These are phyloP conservation scores for Trypanosoma cruzi DNA, from an alignment of 208 protist species.

Conservation along the genomic window DNA sequence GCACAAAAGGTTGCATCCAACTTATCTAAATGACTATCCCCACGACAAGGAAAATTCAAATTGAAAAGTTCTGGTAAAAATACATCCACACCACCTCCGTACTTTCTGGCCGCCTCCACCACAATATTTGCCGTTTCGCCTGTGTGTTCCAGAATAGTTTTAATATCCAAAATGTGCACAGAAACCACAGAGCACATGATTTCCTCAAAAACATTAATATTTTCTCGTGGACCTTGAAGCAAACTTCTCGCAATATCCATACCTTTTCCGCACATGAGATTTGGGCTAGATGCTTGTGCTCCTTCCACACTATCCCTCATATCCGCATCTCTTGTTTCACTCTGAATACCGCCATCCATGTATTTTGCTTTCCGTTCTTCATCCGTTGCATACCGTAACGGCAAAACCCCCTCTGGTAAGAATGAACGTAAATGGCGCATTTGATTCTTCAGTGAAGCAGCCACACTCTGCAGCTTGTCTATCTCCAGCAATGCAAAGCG, in stretches of 20 bases:
- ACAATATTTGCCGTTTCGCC: slow-evolving; percentile 32
- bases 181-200: slow-evolving; percentile 15
- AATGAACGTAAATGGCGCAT: slow-evolving; percentile 8
- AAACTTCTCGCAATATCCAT: neutral
- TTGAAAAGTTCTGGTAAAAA: slow-evolving; percentile 44
- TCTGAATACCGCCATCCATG: neutral
- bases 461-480: neutral
- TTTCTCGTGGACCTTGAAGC: neutral
- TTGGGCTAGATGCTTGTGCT: neutral
- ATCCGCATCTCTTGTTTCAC: neutral
- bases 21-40: slow-evolving; percentile 28
- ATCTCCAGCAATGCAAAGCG: neutral
- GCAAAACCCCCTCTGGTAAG: slow-evolving; percentile 8
- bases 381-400: neutral
- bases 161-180: slow-evolving; percentile 3
- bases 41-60: slow-evolving; percentile 34
- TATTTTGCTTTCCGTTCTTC: neutral
- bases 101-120: slow-evolving; percentile 30
- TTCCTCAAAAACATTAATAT: slow-evolving; percentile 20
- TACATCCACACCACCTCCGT: slow-evolving; percentile 42
- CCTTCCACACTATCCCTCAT: neutral
- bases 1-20: slow-evolving; percentile 40
- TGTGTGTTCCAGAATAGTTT: slow-evolving; percentile 18
- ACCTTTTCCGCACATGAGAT: neutral
- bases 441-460: slow-evolving; percentile 12